phyloP scores from a whole-genome alignment of 1,284 basidiomycete genomes.

The Rhodotorula sp. region DNA sequence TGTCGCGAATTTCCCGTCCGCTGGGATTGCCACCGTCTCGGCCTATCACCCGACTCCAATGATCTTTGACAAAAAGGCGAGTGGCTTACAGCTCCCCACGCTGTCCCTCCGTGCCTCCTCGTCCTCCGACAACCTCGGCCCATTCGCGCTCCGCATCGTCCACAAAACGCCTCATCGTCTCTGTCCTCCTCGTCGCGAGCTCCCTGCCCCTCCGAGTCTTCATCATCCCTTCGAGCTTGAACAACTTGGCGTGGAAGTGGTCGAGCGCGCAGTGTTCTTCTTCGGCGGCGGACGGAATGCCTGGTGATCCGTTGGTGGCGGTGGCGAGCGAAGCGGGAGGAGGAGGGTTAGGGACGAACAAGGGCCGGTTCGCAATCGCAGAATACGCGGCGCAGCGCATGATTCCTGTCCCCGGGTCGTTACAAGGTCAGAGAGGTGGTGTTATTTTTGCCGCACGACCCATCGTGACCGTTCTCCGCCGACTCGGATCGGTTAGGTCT shows the following conservation, averaged over 20 bases:
- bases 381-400: slow-evolving; percentile 82
- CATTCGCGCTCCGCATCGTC: slow-evolving; percentile 26
- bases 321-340: slow-evolving; percentile 24
- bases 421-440: too few relatives aligned
- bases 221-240: slow-evolving; percentile 69
- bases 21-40: background rate
- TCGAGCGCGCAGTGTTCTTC: slow-evolving; percentile 63
- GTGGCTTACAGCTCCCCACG: background rate
- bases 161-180: slow-evolving; percentile 37
- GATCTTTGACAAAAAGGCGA: background rate
- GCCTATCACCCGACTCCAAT: background rate
- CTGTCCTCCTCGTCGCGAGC: slow-evolving; percentile 33
- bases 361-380: slow-evolving; percentile 62
- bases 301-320: slow-evolving; percentile 4
- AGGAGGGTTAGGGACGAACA: slow-evolving; percentile 53
- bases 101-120: background rate
- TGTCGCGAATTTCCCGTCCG: too few relatives aligned
- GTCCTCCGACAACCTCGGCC: slow-evolving; percentile 6
- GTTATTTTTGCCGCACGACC: too few relatives aligned
- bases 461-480: too few relatives aligned
- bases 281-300: slow-evolving; percentile 51
- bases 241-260: slow-evolving; percentile 84
- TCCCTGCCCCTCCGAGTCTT: slow-evolving; percentile 53
- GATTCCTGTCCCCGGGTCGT: slow-evolving; percentile 58
- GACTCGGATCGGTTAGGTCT: too few relatives aligned